Base-by-base conservation (phyloP, 2,329 filamentous ascomycete species). In the Fusarium sp. region DNA sequence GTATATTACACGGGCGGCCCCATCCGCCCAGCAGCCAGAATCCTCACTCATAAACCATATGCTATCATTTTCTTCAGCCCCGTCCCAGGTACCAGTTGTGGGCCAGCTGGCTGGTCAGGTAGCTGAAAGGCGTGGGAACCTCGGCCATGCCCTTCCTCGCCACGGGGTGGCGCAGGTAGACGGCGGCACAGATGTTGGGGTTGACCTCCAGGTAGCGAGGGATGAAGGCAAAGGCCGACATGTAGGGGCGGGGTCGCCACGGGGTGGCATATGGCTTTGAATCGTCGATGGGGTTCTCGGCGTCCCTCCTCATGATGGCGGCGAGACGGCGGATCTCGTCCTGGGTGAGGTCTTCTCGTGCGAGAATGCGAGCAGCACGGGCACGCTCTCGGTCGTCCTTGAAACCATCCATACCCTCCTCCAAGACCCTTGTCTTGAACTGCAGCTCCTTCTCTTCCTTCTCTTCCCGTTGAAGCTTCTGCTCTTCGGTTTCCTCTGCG, bases 151-250 rank as follows among this genome's bases (percentile, higher is more conserved):
- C 95, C 4, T 92, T 92, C 70, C 95, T 89, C 30, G 95, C 97
- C 50, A 98, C 96, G 0, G 97, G 97, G 86, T 99, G 96, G 67
- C 97, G 90, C 72, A 99, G 86, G 83, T 99, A 99, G 45, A 99
- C 95, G 13, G 97, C 97, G 1, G 95, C 93, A 84, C 97, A 99
- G 79, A 98, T 93, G 80, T 95, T 97, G 83, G 97, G 97, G 87
- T 98, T 98, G 78, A 99, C 97, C 85, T 99, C 97, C 70, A 99
- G 90, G 83, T 98, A 99, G 64, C 94, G 88, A 13, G 97, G 97
- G 76, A 99, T 95, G 84, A 98, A 98, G 27, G 95, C 95, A 84
- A 99, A 99, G 1, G 95, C 92, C 61, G 90, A 88, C 94, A 99
- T 97, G 84, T 90, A 98, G 62, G 93, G 89, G 66, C 95, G 89